These are phyloP conservation scores for Neurospora sp. DNA, from an alignment of 495 filamentous ascomycete genomes.

Conservation along the genomic window DNA sequence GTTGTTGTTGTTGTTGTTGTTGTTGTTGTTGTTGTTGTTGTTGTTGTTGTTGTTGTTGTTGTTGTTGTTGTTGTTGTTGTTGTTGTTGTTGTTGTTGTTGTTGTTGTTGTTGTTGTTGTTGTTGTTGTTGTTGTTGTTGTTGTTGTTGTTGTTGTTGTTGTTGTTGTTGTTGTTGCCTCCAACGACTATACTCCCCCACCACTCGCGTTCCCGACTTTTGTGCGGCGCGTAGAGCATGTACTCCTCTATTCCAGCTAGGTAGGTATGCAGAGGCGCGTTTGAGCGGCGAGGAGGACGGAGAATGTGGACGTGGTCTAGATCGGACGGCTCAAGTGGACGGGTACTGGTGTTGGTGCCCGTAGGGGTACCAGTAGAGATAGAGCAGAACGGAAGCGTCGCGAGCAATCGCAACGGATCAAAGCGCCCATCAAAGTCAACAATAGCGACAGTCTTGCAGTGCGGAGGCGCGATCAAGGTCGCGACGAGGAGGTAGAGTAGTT, in stretches of 20 bases:
- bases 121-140: too few relatives aligned
- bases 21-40: too few relatives aligned
- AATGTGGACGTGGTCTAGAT: conserved; percentile 34
- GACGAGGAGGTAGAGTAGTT: conserved; percentile 58
- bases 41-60: too few relatives aligned
- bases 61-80: too few relatives aligned
- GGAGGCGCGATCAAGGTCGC: conserved; percentile 45
- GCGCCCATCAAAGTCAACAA: conserved; percentile 59
- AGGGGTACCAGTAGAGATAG: neutral
- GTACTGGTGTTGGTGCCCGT: neutral
- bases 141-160: too few relatives aligned
- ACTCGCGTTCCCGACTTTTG: conserved; percentile 33
- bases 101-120: too few relatives aligned
- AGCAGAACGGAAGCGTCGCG: neutral
- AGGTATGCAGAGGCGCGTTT: conserved; percentile 1
- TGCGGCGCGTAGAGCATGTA: conserved; percentile 40
- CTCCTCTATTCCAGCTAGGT: conserved; percentile 24
- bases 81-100: too few relatives aligned
- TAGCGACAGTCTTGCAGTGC: conserved; percentile 47
- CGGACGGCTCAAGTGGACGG: conserved; percentile 1
- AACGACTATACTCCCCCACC: conserved; percentile 40
- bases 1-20: too few relatives aligned
- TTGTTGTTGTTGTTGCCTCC: conserved; percentile 15
- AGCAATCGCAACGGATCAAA: conserved; percentile 54
- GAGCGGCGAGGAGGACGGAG: conserved; percentile 18